phyloP scores from a whole-genome alignment of 495 filamentous ascomycete genomes.

The Penicillium crystallinum region DNA sequence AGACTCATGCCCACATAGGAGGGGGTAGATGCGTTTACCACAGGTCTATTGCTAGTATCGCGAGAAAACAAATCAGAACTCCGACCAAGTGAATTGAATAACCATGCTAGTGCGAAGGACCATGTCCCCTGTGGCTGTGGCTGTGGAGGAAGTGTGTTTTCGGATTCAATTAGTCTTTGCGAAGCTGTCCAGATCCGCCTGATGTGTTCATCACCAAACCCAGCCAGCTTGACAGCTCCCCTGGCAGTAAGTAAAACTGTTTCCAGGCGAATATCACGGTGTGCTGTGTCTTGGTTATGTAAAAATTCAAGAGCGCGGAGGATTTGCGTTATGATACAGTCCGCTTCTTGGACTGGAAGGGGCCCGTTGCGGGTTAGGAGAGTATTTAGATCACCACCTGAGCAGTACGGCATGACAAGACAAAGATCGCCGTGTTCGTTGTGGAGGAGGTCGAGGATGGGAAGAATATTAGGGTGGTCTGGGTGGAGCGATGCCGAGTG shows the following conservation, averaged over 20 bases:
- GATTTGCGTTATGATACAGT: slow-evolving; percentile 94
- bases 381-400: slow-evolving; percentile 87
- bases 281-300: slow-evolving; percentile 90
- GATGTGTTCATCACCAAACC: slow-evolving; percentile 90
- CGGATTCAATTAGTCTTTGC: background rate
- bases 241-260: slow-evolving; percentile 85
- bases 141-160: background rate
- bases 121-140: slow-evolving; percentile 2
- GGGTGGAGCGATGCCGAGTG: slow-evolving; percentile 67
- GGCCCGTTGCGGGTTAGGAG: slow-evolving; percentile 65
- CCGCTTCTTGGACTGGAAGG: slow-evolving; percentile 76
- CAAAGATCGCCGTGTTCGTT: slow-evolving; percentile 92
- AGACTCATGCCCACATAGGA: slow-evolving; percentile 17
- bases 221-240: slow-evolving; percentile 89
- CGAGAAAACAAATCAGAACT: background rate
- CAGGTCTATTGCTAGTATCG: background rate
- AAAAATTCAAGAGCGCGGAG: slow-evolving; percentile 96
- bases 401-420: slow-evolving; percentile 95
- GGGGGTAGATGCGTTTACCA: slow-evolving; percentile 5
- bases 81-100: background rate
- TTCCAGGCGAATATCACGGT: slow-evolving; percentile 92
- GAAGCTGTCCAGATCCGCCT: slow-evolving; percentile 15
- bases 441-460: slow-evolving; percentile 82
- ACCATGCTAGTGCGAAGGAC: slow-evolving; percentile 17
- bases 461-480: slow-evolving; percentile 87